A percentile compares a stretch with the other conserved stretches of the same genome.
Conservation (phyloP, 768 basidiomycete species). For the Strobilomyces confusus region DNA sequence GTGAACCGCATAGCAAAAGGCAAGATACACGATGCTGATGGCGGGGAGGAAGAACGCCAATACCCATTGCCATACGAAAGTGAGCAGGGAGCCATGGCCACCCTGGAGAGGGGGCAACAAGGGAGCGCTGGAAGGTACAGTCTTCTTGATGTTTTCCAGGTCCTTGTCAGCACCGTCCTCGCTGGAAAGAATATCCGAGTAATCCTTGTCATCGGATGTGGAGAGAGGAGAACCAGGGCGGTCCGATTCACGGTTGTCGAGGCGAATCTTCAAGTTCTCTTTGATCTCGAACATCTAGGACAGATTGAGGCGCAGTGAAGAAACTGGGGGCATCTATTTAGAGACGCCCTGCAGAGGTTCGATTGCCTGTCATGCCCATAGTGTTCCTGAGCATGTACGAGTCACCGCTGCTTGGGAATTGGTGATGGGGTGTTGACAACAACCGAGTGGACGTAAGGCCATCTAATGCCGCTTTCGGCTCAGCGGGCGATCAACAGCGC, state of each 20-base stretch:
- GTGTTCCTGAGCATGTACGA: background rate
- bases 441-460: too few relatives aligned
- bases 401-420: too few relatives aligned
- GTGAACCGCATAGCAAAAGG: slow-evolving; percentile 17
- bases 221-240: background rate
- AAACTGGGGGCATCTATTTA: background rate
- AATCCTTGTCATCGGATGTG: background rate
- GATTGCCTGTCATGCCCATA: background rate
- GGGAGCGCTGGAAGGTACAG: background rate
- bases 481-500: too few relatives aligned
- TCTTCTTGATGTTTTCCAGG: background rate
- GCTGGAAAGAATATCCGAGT: background rate
- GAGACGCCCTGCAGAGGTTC: background rate
- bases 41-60: background rate
- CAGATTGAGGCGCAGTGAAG: background rate
- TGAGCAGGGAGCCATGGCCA: background rate
- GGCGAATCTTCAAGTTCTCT: background rate
- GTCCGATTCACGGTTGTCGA: background rate
- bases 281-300: slow-evolving; percentile 3
- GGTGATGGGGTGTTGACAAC: too few relatives aligned
- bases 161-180: background rate
- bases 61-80: slow-evolving; percentile 4
- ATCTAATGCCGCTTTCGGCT: too few relatives aligned
- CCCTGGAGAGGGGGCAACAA: background rate
- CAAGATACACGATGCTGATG: slow-evolving; percentile 8